Percentiles rank a stretch among this genome's conserved stretches.
These are phyloP conservation scores for Kwoniella europaea DNA, from an alignment of 768 basidiomycete species.

Conservation along the genomic window DNA sequence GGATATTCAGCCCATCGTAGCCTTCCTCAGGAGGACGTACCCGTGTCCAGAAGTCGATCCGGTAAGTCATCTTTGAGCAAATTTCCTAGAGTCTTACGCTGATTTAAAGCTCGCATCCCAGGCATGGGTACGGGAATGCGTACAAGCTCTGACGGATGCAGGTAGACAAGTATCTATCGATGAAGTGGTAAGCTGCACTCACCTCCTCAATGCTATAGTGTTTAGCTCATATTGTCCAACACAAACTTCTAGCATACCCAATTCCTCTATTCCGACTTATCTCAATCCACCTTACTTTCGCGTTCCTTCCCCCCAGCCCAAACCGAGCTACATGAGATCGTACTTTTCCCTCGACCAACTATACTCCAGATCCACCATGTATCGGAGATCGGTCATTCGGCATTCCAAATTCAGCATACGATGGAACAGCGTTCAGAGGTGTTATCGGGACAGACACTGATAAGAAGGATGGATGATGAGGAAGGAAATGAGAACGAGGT, in stretches of 20 bases:
- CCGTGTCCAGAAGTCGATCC: constrained; percentile 37
- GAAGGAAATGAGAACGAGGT: constrained; percentile 60
- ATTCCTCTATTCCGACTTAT: constrained; percentile 50
- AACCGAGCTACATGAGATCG: constrained; percentile 25
- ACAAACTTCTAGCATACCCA: constrained; percentile 31
- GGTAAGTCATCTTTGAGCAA: constrained; percentile 23
- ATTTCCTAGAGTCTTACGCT: constrained; percentile 5
- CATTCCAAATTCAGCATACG: constrained; percentile 73
- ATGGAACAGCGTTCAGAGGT: constrained; percentile 68
- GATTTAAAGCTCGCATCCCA: constrained; percentile 2
- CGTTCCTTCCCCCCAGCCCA: constrained; percentile 20
- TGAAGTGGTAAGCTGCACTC: constrained; percentile 27
- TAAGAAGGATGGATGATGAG: constrained; percentile 50
- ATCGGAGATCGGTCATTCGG: constrained; percentile 84
- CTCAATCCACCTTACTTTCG: constrained; percentile 43
- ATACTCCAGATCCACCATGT: constrained; percentile 71
- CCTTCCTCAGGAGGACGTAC: constrained; percentile 30
- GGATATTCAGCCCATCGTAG: constrained; percentile 22
- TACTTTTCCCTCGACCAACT: constrained; percentile 37
- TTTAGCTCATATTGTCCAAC: neutral
- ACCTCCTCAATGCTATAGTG: neutral
- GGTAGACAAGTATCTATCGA: constrained; percentile 23
- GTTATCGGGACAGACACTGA: constrained; percentile 49
- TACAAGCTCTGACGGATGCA: constrained; percentile 26
- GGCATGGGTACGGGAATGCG: constrained; percentile 40